Evolutionary conservation across 2,329 filamentous ascomycete genomes (phyloP).

Genomic region (Penicillium sp.): DNA sequence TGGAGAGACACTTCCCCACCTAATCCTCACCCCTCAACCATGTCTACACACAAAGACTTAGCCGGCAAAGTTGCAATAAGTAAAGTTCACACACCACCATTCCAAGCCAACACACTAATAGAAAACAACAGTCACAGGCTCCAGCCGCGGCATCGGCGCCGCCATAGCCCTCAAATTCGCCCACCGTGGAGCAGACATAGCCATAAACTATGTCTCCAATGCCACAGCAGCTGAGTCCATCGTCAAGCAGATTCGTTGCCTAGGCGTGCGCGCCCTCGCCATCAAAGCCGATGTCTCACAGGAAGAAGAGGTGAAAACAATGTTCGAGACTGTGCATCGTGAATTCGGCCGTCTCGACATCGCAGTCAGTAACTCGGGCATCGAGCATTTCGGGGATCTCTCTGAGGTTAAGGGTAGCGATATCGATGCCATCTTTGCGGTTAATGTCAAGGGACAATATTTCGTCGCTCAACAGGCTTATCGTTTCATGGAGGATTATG

Average conservation of each 20-base stretch:
- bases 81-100: background rate
- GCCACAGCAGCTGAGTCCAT: conserved; percentile 15
- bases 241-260: conserved; percentile 11
- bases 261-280: conserved; percentile 17
- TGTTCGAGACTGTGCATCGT: conserved; percentile 18
- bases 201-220: conserved; percentile 20
- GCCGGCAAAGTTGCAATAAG: conserved; percentile 24
- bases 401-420: conserved; percentile 16
- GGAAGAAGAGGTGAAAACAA: conserved; percentile 15
- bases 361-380: conserved; percentile 25
- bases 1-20: background rate
- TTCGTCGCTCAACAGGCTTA: conserved; percentile 26
- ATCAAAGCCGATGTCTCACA: conserved; percentile 23
- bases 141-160: conserved; percentile 26
- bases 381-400: conserved; percentile 22
- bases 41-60: conserved; percentile 19
- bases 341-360: conserved; percentile 23
- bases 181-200: conserved; percentile 19
- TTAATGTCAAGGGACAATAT: conserved; percentile 27
- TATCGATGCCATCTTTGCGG: conserved; percentile 23
- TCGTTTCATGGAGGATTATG: conserved; percentile 22
- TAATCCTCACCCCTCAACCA: background rate
- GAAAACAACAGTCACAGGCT: conserved; percentile 18
- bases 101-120: background rate
- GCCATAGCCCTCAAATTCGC: conserved; percentile 23